phyloP scores from a whole-genome alignment of 352 stramenopile genomes.

The Bremia lactucae region DNA sequence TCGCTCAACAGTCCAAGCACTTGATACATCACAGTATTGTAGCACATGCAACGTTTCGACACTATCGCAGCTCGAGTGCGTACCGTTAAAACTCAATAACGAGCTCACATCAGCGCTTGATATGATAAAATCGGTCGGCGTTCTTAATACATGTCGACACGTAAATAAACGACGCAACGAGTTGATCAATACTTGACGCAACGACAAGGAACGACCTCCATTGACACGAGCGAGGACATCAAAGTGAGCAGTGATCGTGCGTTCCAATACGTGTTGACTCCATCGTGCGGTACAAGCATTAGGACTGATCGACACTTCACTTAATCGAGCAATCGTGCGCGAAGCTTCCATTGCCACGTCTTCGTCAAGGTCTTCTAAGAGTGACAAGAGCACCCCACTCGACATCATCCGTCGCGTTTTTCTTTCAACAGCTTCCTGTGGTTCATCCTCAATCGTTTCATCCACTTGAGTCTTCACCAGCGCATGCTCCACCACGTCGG shows the following conservation, averaged over 20 bases:
- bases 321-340: constrained; percentile 28
- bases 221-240: constrained; percentile 27
- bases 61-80: constrained; percentile 1
- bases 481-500: constrained; percentile 26
- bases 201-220: neutral
- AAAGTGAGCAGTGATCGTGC: constrained; percentile 36
- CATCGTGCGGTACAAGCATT: constrained; percentile 9
- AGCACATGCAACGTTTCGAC: constrained; percentile 17
- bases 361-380: constrained; percentile 40
- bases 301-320: constrained; percentile 11
- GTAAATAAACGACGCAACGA: constrained; percentile 21
- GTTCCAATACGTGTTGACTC: constrained; percentile 31
- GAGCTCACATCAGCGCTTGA: constrained; percentile 20
- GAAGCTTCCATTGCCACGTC: constrained; percentile 41
- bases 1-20: constrained; percentile 21
- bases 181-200: constrained; percentile 14
- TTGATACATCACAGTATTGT: constrained; percentile 23
- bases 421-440: constrained; percentile 21
- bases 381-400: constrained; percentile 42
- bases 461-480: constrained; percentile 44
- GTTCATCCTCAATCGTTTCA: constrained; percentile 33
- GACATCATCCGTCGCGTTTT: constrained; percentile 49
- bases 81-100: constrained; percentile 16
- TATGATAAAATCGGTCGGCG: constrained; percentile 12
- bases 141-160: constrained; percentile 13